Evolutionary conservation across 148 eudicot species (phyloP).

Genomic region (Nepenthes gracilis): DNA sequence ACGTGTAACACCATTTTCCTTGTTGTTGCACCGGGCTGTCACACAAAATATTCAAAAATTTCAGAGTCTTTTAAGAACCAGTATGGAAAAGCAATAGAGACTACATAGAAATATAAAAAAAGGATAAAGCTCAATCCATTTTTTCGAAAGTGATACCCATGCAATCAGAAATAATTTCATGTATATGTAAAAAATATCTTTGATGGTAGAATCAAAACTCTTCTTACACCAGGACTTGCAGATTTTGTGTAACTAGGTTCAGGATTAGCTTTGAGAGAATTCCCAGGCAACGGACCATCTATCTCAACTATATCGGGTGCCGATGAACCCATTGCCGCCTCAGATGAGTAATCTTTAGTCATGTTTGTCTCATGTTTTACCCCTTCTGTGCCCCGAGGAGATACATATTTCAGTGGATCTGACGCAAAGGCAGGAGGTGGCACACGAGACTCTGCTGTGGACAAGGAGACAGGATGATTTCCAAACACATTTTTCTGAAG

Average conservation of each 20-base stretch:
- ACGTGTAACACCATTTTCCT: constrained; percentile 58
- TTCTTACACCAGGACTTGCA: constrained; percentile 76
- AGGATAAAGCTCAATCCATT: background rate
- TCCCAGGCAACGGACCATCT: constrained; percentile 42
- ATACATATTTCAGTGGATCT: constrained; percentile 46
- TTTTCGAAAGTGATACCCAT: no score
- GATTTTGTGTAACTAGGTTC: constrained; percentile 41
- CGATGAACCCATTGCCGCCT: constrained; percentile 29
- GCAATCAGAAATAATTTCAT: no score
- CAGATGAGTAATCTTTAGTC: constrained; percentile 17
- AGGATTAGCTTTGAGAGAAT: constrained; percentile 37
- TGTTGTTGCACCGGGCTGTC: constrained; percentile 87
- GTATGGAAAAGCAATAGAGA: background rate
- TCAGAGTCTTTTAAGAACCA: background rate
- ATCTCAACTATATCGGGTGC: constrained; percentile 58
- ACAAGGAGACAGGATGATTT: constrained; percentile 56
- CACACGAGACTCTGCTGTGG: constrained; percentile 33
- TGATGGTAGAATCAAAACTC: background rate
- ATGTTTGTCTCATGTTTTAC: constrained; percentile 14
- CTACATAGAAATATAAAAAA: background rate
- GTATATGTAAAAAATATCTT: background rate
- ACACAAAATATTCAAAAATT: background rate
- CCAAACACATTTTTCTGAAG: constrained; percentile 84
- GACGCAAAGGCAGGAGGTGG: constrained; percentile 72
- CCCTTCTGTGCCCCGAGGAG: constrained; percentile 26